Base-by-base conservation (phyloP, 1,139 yeast species). In the Saccharomyces hybrid region DNA sequence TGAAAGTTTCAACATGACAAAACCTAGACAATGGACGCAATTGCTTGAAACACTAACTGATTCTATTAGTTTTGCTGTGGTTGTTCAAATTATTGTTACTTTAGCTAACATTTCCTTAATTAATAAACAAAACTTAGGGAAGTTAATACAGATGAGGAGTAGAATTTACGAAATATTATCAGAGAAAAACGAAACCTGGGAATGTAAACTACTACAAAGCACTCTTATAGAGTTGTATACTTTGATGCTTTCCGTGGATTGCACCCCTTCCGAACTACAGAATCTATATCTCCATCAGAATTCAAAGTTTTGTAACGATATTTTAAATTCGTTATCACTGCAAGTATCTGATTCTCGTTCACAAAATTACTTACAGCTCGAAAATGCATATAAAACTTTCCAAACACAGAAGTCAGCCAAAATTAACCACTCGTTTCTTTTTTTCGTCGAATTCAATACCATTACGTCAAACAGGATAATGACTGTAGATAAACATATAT, bases 401-500 rank as follows among this genome's bases (percentile, higher is more conserved):
- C 41, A 55, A 23, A 41, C 57, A 4, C 19, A 53, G 5, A 25
- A 25, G 14, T 19, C 28, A 9, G 9, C 27, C 5, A 50, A 44
- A 7, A 28, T 23, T 3, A 52, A 54, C 29, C 46, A 58, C 13
- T 55, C 70, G 1, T 32, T 67, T 1, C 62, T 60, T 23, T 52
- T 61, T 9, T 60, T 58, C 54, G 26, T 66, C 0, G 64, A 61
- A 38, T 57, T 68, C 11, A 59, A 62, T 48, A 56, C 61, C 52
- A 51, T 58, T 3, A 58, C 59, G 3, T 65, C 69, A 2, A 65
- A 66, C 50, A 57, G 71, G 47, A 50, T 68, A 8, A 38, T 65
- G 50, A 60, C 67, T 0, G 44, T 68, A 2, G 66, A 62, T 5
- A 53, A 54, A 6, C 57, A 60, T 38, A 32, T 62, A 8, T 66